Base-by-base conservation (phyloP, 2,329 filamentous ascomycete species). In the Colletotrichum godetiae region DNA sequence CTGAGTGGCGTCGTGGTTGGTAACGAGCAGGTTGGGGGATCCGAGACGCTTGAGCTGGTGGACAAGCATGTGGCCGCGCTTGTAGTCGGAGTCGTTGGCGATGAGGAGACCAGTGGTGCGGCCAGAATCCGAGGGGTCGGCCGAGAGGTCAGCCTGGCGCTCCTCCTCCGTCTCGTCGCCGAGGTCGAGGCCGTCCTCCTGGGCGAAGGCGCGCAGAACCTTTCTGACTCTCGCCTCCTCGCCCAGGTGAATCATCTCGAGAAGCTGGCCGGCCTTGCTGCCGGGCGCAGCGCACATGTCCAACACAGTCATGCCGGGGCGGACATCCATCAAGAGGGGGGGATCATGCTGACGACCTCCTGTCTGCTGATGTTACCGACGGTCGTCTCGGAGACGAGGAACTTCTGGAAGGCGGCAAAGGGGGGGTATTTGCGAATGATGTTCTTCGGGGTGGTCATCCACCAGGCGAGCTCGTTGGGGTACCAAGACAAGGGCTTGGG, bases 291-390 rank as follows among this genome's bases (percentile, higher is more conserved):
- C 97, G 84, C 97, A 99, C 86, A 99, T 92, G 82, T 99, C 97
- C 78, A 99, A 86, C 11, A 98, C 95, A 1, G 93, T 93, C 92
- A 98, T 97, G 66, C 95, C 94, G 5, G 97, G 95, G 77, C 91
- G 91, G 63, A 98, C 88, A 79, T 98, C 95, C 87, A 99, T 93
- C 78, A 98, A 88, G 78, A 98, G 89, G 31, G 97, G 97, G 31
- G 97, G 97, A 99, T 98, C 97, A 99, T 99, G 86, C 95, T 98
- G 79, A 99, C 97, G 57, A 98, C 93, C 85, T 99, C 97, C 84
- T 99, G 97, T 79, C 97, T 92, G 84, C 94, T 98, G 79, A 99
- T 98, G 82, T 98, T 99, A 79, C 97, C 97, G 27, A 98, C 95
- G 69, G 94, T 95, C 4, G 97, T 98, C 88, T 99, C 97, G 65